Evolutionary conservation across 2,329 filamentous ascomycete genomes (phyloP), one percentile per base, ranked within the genome.

Genomic region (Alternaria hordeiaustralica): DNA sequence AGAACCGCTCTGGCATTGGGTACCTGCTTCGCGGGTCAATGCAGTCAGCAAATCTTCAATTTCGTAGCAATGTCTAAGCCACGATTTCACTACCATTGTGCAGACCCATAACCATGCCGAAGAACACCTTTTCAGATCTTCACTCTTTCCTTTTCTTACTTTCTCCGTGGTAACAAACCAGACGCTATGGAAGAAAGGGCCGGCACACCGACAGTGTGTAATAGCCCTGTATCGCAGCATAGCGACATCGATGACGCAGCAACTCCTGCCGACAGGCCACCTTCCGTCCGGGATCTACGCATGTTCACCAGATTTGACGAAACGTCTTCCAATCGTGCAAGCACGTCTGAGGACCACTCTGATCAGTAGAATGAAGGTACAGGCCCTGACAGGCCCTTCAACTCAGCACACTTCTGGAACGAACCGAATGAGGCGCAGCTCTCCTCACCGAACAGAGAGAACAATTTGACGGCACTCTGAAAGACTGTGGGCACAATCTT

Each of bases 121-220:
- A 2, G 8, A 2, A 2, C 1, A n/a, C 0, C 2, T 2, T 7
- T 41, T 2, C 33, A 12, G 13, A 0, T 36, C 33, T 36, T 2
- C n/a, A 3, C 8, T 3, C 33, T 41, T 3, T 41, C 8, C 0
- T 10, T 41, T 3, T 11, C 15, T 1, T 41, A 3, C 36, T 0
- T 15, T 18, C 36, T 41, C 4, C 5, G 15, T 41, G 15, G 15
- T 1, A 3, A 2, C 36, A 18, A 18, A 1, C 36, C 36, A 41
- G 36, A 18, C 1, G 0, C 5, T 3, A 41, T 41, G 36, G 15
- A 41, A 18, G 8, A 2, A 41, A 10, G 0, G 5, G 33, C 2
- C 33, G 33, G 8, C 8, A 1, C 15, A 41, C 15, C 36, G 18
- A 18, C 2, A 41, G 8, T 41, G 36, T 0, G 36, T 10, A 0